Base-by-base conservation (phyloP, 805 yeast genomes). In the Scheffersomyces spartinae region DNA sequence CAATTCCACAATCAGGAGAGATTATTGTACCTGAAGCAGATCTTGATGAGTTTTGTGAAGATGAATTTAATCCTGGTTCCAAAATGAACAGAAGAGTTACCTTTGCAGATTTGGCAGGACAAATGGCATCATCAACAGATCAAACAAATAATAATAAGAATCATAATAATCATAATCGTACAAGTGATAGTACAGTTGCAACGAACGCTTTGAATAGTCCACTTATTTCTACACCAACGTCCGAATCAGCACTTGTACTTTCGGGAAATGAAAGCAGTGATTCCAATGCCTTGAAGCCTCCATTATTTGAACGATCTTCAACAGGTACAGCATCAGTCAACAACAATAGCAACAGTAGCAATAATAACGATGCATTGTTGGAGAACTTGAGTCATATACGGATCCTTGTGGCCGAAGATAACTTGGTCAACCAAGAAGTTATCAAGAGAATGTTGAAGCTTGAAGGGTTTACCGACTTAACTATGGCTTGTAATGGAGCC, bases 371-470 rank as follows among this genome's bases (percentile, higher is more conserved):
- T n/a, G n/a, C n/a, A n/a, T n/a, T n/a, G n/a, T n/a, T 53, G 25
- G 57, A 40, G 17, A 36, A 38, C 22, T 37, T 52, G 17, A 39
- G 49, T 1, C 55, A 55, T 22, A 36, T 64, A 26, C 55, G 64
- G 26, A 74, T 91, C 13, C 59, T 91, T 24, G 88, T 91, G 9
- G 97, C 95, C 0, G 98, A 91, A 45, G 98, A 91, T 43, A 91
- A 91, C 43, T 58, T 67, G 36, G 96, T 91, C 7, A 91, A 91
- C 46, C 97, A 88, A 49, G 95, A 86, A 52, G 96, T 91, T 12
- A 81, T 88, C 44, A 73, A 68, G 40, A 59, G 97, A 27, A 86
- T 91, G 95, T 59, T 91, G 32, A 68, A 66, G 26, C 55, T 91
- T 12, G 96, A 91, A 53, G 94, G 95, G 0, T 68, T 81, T 32